phyloP scores from a whole-genome alignment of 2,329 filamentous ascomycete genomes.

The Aureobasidium sp. region DNA sequence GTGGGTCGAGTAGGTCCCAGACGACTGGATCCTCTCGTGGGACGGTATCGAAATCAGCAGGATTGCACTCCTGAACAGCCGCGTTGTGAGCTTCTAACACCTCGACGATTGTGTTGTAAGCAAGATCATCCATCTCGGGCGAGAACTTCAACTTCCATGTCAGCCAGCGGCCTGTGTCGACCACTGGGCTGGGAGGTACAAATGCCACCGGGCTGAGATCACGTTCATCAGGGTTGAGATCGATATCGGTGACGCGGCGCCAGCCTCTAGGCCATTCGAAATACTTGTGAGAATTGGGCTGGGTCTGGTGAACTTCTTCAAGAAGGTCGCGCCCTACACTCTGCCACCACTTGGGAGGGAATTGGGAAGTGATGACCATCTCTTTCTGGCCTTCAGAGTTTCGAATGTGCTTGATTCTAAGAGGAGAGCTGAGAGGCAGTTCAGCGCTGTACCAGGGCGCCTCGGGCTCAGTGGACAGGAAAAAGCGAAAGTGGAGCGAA shows the following conservation, averaged over 20 bases:
- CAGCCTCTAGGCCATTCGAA: slow-evolving; percentile 45
- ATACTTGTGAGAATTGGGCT: slow-evolving; percentile 43
- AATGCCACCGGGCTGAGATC: slow-evolving; percentile 8
- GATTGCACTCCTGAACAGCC: slow-evolving; percentile 14
- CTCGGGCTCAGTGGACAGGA: neutral
- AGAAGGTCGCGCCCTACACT: slow-evolving; percentile 28
- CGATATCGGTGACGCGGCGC: slow-evolving; percentile 57
- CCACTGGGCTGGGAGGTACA: neutral
- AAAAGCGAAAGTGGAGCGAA: slow-evolving; percentile 13
- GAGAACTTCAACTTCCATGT: slow-evolving; percentile 35
- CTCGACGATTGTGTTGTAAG: slow-evolving; percentile 18
- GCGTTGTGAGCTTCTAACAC: slow-evolving; percentile 67
- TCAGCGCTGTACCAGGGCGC: slow-evolving; percentile 1
- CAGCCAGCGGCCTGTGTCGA: slow-evolving; percentile 49
- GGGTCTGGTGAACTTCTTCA: slow-evolving; percentile 25
- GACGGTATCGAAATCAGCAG: neutral
- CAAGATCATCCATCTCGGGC: neutral
- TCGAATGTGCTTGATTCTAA: neutral
- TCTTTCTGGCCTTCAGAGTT: neutral
- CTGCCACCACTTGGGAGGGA: slow-evolving; percentile 30
- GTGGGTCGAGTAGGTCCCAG: slow-evolving; percentile 5
- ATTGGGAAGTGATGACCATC: slow-evolving; percentile 28
- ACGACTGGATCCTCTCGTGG: neutral
- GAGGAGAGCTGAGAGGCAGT: neutral
- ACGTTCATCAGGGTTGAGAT: slow-evolving; percentile 28